Percentiles rank a stretch among this genome's conserved stretches.
phyloP scores from a whole-genome alignment of 176 grass and related monocot genomes.

The Oropetium thomaeum region DNA sequence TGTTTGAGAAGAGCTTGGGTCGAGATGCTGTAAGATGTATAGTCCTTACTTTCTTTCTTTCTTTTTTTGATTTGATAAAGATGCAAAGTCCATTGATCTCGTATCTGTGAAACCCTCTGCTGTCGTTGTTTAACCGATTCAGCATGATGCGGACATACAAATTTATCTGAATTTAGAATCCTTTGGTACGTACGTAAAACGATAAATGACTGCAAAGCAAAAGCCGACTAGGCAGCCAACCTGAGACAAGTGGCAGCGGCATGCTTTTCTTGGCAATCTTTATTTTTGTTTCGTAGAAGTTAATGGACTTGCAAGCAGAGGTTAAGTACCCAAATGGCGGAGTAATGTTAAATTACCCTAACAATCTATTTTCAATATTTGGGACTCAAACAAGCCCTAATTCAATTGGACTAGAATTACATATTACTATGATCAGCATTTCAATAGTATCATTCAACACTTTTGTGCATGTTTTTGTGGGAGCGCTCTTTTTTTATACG shows the following conservation, averaged over 20 bases:
- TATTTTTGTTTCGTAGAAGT: not conserved
- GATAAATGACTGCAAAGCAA: conserved; percentile 1
- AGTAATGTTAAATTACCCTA: not conserved
- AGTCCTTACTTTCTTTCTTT: too few species aligned
- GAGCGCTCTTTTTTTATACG: not conserved
- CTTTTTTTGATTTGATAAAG: too few species aligned
- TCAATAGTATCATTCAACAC: not conserved
- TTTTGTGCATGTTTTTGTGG: not conserved
- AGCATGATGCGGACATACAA: not conserved
- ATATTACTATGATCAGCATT: not conserved
- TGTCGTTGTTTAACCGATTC: not conserved
- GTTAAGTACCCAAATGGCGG: not conserved
- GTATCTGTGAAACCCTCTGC: too few species aligned
- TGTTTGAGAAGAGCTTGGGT: not conserved
- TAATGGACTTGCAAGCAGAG: not conserved
- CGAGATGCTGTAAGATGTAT: too few species aligned
- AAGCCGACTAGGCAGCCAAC: not conserved
- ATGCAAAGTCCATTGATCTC: too few species aligned
- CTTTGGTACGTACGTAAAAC: not conserved
- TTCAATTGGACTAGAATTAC: not conserved
- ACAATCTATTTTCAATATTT: not conserved
- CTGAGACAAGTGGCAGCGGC: not conserved
- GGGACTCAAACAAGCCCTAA: too few species aligned
- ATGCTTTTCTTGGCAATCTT: not conserved
- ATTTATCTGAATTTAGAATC: not conserved